Percentiles rank a stretch among this genome's conserved stretches.
These are phyloP conservation scores for Puccinia sorghi DNA, from an alignment of 1,284 basidiomycete species.

Conservation along the genomic window DNA sequence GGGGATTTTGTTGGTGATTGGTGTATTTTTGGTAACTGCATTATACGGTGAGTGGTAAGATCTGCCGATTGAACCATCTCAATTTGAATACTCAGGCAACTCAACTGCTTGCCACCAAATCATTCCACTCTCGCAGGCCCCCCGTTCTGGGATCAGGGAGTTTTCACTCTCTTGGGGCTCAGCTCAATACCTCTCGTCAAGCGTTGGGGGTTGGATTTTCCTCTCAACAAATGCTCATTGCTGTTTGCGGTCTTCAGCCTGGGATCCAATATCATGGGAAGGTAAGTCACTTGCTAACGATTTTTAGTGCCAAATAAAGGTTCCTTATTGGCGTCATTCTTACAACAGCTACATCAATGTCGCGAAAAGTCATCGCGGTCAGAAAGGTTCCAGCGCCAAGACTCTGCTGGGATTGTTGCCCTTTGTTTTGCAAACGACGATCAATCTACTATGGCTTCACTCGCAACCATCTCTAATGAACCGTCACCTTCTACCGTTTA, in stretches of 20 bases:
- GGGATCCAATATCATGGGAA: conserved; percentile 75
- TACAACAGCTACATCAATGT: conserved; percentile 48
- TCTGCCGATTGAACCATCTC: background rate
- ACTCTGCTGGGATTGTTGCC: conserved; percentile 59
- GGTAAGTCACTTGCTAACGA: conserved; percentile 59
- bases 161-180: conserved; percentile 68
- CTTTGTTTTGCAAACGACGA: conserved; percentile 48
- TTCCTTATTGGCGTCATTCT: conserved; percentile 6
- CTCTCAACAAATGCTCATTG: conserved; percentile 86
- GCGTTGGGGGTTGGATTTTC: conserved; percentile 62
- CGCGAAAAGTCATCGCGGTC: conserved; percentile 72
- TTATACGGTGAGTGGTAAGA: conserved; percentile 68
- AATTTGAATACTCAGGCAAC: background rate
- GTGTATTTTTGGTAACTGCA: conserved; percentile 76
- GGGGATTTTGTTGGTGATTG: conserved; percentile 84
- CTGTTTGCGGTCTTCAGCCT: conserved; percentile 74
- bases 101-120: background rate
- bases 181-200: conserved; percentile 63
- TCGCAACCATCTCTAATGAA: conserved; percentile 60
- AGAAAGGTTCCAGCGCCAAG: conserved; percentile 61
- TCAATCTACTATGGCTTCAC: conserved; percentile 50
- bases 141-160: conserved; percentile 76
- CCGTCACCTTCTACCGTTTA: conserved; percentile 63
- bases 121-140: conserved; percentile 60
- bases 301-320: conserved; percentile 18